A percentile compares a stretch with the other conserved stretches of the same genome.
These are phyloP conservation scores for Penicillium tannophilum DNA, from an alignment of 495 filamentous ascomycete genomes.

Conservation along the genomic window DNA sequence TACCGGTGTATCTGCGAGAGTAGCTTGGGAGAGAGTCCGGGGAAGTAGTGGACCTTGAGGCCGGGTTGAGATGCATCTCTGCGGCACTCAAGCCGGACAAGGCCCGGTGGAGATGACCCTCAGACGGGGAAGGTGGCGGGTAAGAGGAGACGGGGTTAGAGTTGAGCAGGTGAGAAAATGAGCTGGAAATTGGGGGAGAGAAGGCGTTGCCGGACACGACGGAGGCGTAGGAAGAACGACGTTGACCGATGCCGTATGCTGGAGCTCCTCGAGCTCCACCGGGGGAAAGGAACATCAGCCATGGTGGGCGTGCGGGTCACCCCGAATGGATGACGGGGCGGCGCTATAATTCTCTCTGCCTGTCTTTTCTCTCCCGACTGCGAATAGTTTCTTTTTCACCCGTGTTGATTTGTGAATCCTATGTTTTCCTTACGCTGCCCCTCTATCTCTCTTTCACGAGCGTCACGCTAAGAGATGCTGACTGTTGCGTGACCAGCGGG, in stretches of 20 bases:
- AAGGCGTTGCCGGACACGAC: slow-evolving; percentile 70
- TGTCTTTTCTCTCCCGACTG: background rate
- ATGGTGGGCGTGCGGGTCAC: slow-evolving; percentile 35
- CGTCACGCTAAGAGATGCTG: slow-evolving; percentile 9
- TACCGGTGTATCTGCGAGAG: slow-evolving; percentile 63
- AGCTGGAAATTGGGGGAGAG: slow-evolving; percentile 49
- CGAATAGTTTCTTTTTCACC: slow-evolving; percentile 3
- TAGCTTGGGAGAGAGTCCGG: slow-evolving; percentile 51
- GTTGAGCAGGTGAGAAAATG: slow-evolving; percentile 64
- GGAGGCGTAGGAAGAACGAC: slow-evolving; percentile 76
- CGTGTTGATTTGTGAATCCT: background rate
- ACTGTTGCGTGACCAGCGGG: slow-evolving; percentile 29
- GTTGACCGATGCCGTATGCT: slow-evolving; percentile 46
- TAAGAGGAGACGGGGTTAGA: slow-evolving; percentile 45
- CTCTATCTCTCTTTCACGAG: slow-evolving; percentile 2
- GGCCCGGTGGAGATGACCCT: slow-evolving; percentile 39
- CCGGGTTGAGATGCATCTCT: slow-evolving; percentile 49
- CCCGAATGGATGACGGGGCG: slow-evolving; percentile 8
- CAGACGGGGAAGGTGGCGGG: slow-evolving; percentile 37
- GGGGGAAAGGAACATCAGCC: slow-evolving; percentile 49
- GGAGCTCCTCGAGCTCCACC: slow-evolving; percentile 50
- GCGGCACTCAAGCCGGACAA: slow-evolving; percentile 46
- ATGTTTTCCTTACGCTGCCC: background rate
- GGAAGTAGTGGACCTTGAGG: slow-evolving; percentile 41
- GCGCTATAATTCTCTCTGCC: background rate